Evolutionary conservation across 805 yeast genomes (phyloP).

Genomic region (Jamesozyma hellenica): DNA sequence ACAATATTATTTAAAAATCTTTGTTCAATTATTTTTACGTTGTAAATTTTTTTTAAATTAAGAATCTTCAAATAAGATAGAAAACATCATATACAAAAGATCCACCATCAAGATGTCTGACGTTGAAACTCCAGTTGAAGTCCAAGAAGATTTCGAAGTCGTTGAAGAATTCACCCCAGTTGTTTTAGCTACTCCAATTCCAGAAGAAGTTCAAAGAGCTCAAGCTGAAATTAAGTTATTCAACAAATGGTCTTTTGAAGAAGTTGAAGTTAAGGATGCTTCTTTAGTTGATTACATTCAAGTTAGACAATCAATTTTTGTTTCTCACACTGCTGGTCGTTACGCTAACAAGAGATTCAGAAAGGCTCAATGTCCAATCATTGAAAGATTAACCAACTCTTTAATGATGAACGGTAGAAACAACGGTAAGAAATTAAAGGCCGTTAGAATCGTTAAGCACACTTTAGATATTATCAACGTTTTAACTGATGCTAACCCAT

Average conservation of each 20-base stretch:
- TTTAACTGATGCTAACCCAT: slow-evolving; percentile 97
- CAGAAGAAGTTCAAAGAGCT: slow-evolving; percentile 93
- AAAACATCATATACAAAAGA: slow-evolving; percentile 6
- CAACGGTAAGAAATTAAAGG: slow-evolving; percentile 99
- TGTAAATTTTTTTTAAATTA: background rate
- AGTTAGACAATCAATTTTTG: slow-evolving; percentile 94
- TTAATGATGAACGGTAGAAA: slow-evolving; percentile 99
- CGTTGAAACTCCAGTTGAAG: slow-evolving; percentile 49
- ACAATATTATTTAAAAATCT: background rate
- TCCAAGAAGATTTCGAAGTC: slow-evolving; percentile 54
- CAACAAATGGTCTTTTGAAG: slow-evolving; percentile 99
- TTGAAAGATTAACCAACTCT: slow-evolving; percentile 99
- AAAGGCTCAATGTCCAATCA: slow-evolving; percentile 98
- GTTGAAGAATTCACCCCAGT: slow-evolving; percentile 66
- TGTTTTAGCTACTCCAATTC: slow-evolving; percentile 89
- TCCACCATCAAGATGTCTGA: slow-evolving; percentile 58
- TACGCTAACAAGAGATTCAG: slow-evolving; percentile 99
- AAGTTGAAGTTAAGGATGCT: slow-evolving; percentile 93
- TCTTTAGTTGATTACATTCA: slow-evolving; percentile 97
- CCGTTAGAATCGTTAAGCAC: slow-evolving; percentile 99
- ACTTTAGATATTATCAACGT: slow-evolving; percentile 96
- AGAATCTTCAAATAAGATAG: background rate
- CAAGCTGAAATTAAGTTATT: slow-evolving; percentile 93
- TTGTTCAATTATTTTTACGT: background rate
- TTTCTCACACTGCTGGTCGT: slow-evolving; percentile 99